Base-by-base conservation (phyloP, 1,284 basidiomycete species). In the Schizophyllum amplum region DNA sequence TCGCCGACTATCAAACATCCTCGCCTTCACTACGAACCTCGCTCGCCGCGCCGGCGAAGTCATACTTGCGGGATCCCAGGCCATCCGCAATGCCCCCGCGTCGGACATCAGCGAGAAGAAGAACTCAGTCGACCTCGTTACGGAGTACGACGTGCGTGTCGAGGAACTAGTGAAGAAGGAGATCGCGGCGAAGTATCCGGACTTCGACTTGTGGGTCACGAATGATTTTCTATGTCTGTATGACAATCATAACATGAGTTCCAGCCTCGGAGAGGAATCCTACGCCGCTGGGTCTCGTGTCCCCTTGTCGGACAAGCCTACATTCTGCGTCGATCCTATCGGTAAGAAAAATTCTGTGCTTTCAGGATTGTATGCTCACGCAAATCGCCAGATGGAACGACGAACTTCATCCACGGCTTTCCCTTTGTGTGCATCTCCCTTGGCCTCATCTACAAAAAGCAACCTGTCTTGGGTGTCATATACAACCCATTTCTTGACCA, bases 91-190 rank as follows among this genome's bases (percentile, higher is more conserved):
- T 1, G 71, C 75, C 1, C 71, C 79, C 5, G 69, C 76, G 24
- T 71, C 72, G 4, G 77, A 79, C 63, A 77, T 92, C 55, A 83
- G 83, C 63, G 86, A 92, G 76, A 96, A 95, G 80, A 88, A 90
- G 71, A 95, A 95, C 69, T 86, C 90, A 7, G 92, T 94, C 17
- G 93, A 95, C 72, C 78, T 98, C 46, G 96, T 98, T n/a, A 98
- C 96, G 0, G 91, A 98, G 73, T 97, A 93, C 66, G 95, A 99
- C 72, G 90, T 97, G 60, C 85, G 80, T 46, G 94, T 97, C 13
- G 95, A 98, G 70, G 86, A 90, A 62, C 78, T 95, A 56, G 90
- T 98, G 51, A 85, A 84, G 69, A 68, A 78, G 55, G 81, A 85
- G 68, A 84, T 98, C 60, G 72, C 75, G 27, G 70, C 73, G 24